Evolutionary conservation across 352 stramenopile genomes (phyloP).

Genomic region (Phytophthora sansomeana): DNA sequence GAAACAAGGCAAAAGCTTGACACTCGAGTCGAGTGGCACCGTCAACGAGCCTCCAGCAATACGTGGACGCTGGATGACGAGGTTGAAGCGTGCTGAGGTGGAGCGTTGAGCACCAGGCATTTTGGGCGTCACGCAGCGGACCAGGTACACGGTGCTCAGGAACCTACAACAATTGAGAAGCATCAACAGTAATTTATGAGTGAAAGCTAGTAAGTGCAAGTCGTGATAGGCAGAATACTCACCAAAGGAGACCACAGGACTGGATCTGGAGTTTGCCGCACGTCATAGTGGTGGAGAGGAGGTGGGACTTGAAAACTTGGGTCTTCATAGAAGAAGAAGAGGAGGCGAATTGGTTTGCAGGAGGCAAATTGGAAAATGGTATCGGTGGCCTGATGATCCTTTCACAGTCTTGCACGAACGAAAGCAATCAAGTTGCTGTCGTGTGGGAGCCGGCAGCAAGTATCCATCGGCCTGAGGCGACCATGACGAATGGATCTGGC

Average conservation of each 20-base stretch:
- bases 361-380: constrained; percentile 10
- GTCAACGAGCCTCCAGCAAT: constrained; percentile 28
- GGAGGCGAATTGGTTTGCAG: background rate
- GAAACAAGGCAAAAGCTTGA: constrained; percentile 9
- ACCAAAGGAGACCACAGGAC: constrained; percentile 34
- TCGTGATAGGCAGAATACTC: background rate
- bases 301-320: background rate
- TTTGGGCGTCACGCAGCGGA: constrained; percentile 10
- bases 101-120: no score
- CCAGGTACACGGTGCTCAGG: constrained; percentile 26
- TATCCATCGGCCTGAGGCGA: no score
- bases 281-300: constrained; percentile 20
- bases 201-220: background rate
- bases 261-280: constrained; percentile 26
- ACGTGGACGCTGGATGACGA: constrained; percentile 34
- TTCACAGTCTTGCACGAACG: background rate
- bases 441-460: background rate
- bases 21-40: constrained; percentile 29
- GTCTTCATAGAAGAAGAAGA: background rate
- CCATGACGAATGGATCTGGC: no score
- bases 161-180: constrained; percentile 17
- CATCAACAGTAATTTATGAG: background rate
- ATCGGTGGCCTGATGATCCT: background rate
- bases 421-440: background rate
- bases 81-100: constrained; percentile 12